phyloP scores from a whole-genome alignment of 176 grass and related monocot species.

The Canna indica region DNA sequence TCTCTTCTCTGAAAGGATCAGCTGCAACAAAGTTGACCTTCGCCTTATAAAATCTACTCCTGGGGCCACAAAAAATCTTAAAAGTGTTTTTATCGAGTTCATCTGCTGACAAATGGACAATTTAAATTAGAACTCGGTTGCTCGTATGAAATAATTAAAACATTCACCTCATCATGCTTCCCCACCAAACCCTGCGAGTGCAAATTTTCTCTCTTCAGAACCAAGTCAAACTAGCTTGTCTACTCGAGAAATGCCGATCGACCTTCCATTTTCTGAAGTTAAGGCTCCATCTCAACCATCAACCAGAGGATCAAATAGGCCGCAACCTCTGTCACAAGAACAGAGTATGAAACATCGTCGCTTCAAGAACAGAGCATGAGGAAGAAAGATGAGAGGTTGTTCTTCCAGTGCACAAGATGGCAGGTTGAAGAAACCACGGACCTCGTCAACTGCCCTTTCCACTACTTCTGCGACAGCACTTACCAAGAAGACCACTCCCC shows the following conservation, averaged over 20 bases:
- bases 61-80: too few species aligned
- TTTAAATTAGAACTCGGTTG: too few species aligned
- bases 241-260: too few species aligned
- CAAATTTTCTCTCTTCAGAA: background rate
- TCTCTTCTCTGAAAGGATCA: background rate
- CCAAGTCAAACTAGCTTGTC: background rate
- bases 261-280: background rate
- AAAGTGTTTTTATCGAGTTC: too few species aligned
- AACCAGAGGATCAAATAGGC: background rate
- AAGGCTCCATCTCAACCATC: background rate
- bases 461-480: constrained; percentile 95
- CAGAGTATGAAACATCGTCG: background rate
- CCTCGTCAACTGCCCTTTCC: constrained; percentile 82
- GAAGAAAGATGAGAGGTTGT: background rate
- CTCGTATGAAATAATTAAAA: too few species aligned
- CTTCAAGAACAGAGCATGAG: background rate
- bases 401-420: constrained; percentile 96
- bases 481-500: constrained; percentile 65
- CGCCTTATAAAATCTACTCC: background rate
- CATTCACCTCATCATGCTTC: background rate
- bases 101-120: too few species aligned
- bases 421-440: constrained; percentile 93
- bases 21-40: background rate
- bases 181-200: background rate
- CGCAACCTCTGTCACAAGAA: too few species aligned